phyloP scores from a whole-genome alignment of 1,284 basidiomycete genomes.

The Rhodotorula glutinis region DNA sequence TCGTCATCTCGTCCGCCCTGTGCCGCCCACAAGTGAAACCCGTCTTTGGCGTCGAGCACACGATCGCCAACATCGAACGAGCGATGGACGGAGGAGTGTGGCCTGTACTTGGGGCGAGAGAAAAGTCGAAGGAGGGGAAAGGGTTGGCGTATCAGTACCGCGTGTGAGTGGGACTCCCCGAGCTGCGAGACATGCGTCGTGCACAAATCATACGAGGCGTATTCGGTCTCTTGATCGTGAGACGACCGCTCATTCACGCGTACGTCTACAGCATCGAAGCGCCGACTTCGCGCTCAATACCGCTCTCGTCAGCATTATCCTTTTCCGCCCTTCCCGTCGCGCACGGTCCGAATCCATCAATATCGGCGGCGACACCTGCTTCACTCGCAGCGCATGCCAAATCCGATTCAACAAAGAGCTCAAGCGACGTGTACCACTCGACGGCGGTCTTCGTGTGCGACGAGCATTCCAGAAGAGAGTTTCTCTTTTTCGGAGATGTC shows the following conservation, averaged over 20 bases:
- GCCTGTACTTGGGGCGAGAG: conserved; percentile 41
- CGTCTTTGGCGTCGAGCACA: conserved; percentile 40
- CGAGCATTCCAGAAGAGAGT: conserved; percentile 52
- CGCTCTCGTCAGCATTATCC: conserved; percentile 52
- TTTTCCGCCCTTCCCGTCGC: conserved; percentile 65
- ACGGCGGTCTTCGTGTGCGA: conserved; percentile 73
- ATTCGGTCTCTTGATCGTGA: too few species aligned
- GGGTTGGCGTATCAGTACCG: conserved; percentile 38
- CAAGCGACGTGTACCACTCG: conserved; percentile 56
- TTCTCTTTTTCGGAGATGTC: conserved; percentile 67
- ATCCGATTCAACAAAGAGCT: neutral
- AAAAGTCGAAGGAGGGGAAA: conserved; percentile 19
- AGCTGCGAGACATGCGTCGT: neutral
- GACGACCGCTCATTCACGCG: accelerated
- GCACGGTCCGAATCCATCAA: conserved; percentile 59
- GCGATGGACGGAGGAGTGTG: conserved; percentile 44
- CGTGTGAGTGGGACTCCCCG: conserved; percentile 20
- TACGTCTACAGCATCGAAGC: conserved; percentile 6
- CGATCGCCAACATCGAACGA: conserved; percentile 39
- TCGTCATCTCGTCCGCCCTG: conserved; percentile 40
- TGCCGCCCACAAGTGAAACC: conserved; percentile 22
- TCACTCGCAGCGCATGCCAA: neutral
- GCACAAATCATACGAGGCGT: too few species aligned
- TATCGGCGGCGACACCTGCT: neutral
- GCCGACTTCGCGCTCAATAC: conserved; percentile 6